phyloP scores from a whole-genome alignment of 441 rosid genomes.

The Erodium trifolium region DNA sequence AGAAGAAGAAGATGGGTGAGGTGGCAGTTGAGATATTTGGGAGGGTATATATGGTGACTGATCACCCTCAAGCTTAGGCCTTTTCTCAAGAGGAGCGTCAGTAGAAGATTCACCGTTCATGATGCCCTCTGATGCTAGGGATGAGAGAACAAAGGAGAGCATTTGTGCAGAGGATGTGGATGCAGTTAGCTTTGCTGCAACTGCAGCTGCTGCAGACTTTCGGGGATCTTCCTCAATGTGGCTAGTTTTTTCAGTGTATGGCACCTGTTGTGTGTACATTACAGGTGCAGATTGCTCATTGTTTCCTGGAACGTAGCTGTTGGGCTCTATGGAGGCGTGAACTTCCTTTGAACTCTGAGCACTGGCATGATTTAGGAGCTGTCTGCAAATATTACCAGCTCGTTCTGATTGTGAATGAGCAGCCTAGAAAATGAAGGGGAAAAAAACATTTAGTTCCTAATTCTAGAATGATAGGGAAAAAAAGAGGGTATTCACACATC shows the following conservation, averaged over 20 bases:
- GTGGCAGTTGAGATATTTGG: slow-evolving; percentile 28
- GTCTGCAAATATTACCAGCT: slow-evolving; percentile 46
- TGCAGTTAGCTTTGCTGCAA: slow-evolving; percentile 83
- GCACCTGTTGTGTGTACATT: slow-evolving; percentile 48
- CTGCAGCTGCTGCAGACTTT: slow-evolving; percentile 84
- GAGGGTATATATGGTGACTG: slow-evolving; percentile 40
- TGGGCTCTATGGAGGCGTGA: slow-evolving; percentile 35
- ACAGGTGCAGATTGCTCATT: slow-evolving; percentile 65
- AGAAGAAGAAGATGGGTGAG: slow-evolving; percentile 25
- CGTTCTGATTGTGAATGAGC: slow-evolving; percentile 63
- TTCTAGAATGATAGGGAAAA: neutral
- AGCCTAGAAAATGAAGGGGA: slow-evolving; percentile 36
- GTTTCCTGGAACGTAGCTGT: neutral
- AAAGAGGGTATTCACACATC: neutral
- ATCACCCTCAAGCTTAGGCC: slow-evolving; percentile 47
- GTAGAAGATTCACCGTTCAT: slow-evolving; percentile 35
- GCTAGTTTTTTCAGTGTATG: slow-evolving; percentile 34
- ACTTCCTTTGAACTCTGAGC: slow-evolving; percentile 47
- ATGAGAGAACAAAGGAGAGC: slow-evolving; percentile 86
- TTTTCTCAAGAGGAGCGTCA: slow-evolving; percentile 50
- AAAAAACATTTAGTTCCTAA: neutral
- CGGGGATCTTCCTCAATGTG: slow-evolving; percentile 47
- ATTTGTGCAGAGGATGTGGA: slow-evolving; percentile 82
- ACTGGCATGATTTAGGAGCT: slow-evolving; percentile 37
- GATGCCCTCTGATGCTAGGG: slow-evolving; percentile 83